A percentile compares a stretch with the other conserved stretches of the same genome.
Conservation (phyloP, 2,329 filamentous ascomycete species). For the Helicocarpus griseus region DNA sequence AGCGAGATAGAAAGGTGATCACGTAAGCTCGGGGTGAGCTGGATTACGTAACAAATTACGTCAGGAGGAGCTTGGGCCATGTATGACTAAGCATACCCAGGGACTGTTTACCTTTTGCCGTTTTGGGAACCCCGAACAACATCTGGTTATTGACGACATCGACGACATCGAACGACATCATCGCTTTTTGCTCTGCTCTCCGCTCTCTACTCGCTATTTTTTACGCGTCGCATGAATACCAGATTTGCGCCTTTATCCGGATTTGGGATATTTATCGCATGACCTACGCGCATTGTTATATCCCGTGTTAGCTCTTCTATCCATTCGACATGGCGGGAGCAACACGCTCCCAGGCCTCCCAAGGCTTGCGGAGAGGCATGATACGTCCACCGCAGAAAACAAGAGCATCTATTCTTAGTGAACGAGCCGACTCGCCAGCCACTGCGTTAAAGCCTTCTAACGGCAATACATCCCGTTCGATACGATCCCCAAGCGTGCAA, state of each 20-base stretch:
- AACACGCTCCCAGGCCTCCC: conserved; percentile 8
- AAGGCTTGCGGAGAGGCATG: conserved; percentile 38
- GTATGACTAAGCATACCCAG: neutral
- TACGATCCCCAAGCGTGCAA: conserved; percentile 35
- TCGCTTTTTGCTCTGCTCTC: neutral
- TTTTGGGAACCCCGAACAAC: neutral
- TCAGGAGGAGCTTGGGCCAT: neutral
- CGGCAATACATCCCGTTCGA: conserved; percentile 25
- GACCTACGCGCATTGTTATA: neutral
- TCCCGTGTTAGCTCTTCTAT: neutral
- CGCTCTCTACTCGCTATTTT: too few species aligned
- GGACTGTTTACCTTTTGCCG: neutral
- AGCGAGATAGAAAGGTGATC: too few species aligned
- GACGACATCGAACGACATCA: neutral
- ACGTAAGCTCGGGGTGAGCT: too few species aligned
- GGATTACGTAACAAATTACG: neutral
- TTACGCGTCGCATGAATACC: neutral
- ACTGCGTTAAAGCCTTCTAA: conserved; percentile 55
- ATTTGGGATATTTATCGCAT: neutral
- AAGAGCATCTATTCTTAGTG: conserved; percentile 43
- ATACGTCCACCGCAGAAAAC: conserved; percentile 44
- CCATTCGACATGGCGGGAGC: conserved; percentile 8
- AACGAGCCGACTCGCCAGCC: conserved; percentile 58
- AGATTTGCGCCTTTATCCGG: neutral
- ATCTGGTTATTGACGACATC: neutral